Conservation (phyloP, 331 rosid species). For the Quercus tomentella region DNA sequence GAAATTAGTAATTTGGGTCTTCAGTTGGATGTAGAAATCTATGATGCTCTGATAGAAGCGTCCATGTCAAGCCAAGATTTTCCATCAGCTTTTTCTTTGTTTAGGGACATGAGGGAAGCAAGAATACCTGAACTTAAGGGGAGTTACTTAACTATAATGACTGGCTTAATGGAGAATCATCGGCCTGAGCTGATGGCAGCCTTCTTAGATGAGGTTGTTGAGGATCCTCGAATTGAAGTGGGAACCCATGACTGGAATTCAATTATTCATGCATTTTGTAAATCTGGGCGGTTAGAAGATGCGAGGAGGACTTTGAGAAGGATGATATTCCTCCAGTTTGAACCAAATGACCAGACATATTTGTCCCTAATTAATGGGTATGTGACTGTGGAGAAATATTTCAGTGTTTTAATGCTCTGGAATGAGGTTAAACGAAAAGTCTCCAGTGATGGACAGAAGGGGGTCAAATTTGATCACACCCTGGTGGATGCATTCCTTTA, state of each 20-base stretch:
- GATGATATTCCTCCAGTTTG: conserved; percentile 78
- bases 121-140: conserved; percentile 72
- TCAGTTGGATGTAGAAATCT: conserved; percentile 55
- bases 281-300: conserved; percentile 86
- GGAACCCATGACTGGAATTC: conserved; percentile 98
- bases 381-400: conserved; percentile 73
- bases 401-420: conserved; percentile 85
- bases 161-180: conserved; percentile 90
- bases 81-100: conserved; percentile 79
- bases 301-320: conserved; percentile 93
- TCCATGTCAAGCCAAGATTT: conserved; percentile 93
- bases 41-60: conserved; percentile 74
- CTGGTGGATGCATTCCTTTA: conserved; percentile 85
- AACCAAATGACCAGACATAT: conserved; percentile 89
- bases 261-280: conserved; percentile 90
- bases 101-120: conserved; percentile 86
- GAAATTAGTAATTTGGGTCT: conserved; percentile 81
- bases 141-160: conserved; percentile 87
- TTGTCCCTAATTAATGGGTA: conserved; percentile 77
- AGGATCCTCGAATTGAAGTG: conserved; percentile 81
- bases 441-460: conserved; percentile 52
- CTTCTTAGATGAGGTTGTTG: conserved; percentile 87
- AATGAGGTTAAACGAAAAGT: conserved; percentile 76
- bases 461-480: conserved; percentile 60
- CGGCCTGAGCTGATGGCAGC: conserved; percentile 98